These are phyloP conservation scores for Talaromyces sp. DNA, from an alignment of 2,329 filamentous ascomycete species.

Conservation along the genomic window DNA sequence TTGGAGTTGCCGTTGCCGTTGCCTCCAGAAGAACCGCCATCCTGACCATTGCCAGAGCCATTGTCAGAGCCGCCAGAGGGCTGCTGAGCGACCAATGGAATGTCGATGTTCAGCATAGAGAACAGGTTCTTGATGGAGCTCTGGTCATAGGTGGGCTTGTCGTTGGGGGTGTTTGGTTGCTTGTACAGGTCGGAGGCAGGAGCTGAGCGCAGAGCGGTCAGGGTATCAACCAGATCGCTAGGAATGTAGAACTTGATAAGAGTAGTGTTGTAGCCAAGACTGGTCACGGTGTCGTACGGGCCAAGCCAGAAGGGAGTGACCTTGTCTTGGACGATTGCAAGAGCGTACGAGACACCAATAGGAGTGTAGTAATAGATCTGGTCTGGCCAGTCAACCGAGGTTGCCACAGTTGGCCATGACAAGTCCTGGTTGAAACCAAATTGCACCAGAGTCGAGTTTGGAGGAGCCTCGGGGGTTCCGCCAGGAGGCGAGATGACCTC, in stretches of 20 bases:
- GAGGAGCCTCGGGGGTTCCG: conserved; percentile 53
- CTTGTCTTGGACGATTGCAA: conserved; percentile 45
- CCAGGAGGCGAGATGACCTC: conserved; percentile 69
- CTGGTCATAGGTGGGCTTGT: conserved; percentile 11
- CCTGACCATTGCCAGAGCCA: conserved; percentile 40
- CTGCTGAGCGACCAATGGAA: conserved; percentile 57
- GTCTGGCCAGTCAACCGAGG: conserved; percentile 64
- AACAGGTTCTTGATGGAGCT: conserved; percentile 68
- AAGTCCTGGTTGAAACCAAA: conserved; percentile 77
- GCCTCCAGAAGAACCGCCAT: conserved; percentile 31
- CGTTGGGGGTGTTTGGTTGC: conserved; percentile 48
- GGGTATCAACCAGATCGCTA: conserved; percentile 59
- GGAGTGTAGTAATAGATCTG: conserved; percentile 84
- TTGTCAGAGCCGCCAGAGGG: background rate
- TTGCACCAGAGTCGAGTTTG: conserved; percentile 69
- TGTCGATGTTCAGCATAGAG: conserved; percentile 75
- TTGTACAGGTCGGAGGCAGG: conserved; percentile 72
- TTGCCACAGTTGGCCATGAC: conserved; percentile 79
- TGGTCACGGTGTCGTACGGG: conserved; percentile 66
- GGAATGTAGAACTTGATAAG: conserved; percentile 74
- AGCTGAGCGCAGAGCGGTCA: conserved; percentile 66
- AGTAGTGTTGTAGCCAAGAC: conserved; percentile 75
- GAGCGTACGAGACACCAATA: conserved; percentile 61
- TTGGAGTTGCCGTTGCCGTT: conserved; percentile 31
- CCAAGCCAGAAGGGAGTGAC: conserved; percentile 67